These are phyloP conservation scores for Glomus cerebriforme DNA, from an alignment of 192 early-diverging fungal genomes.

Conservation along the genomic window DNA sequence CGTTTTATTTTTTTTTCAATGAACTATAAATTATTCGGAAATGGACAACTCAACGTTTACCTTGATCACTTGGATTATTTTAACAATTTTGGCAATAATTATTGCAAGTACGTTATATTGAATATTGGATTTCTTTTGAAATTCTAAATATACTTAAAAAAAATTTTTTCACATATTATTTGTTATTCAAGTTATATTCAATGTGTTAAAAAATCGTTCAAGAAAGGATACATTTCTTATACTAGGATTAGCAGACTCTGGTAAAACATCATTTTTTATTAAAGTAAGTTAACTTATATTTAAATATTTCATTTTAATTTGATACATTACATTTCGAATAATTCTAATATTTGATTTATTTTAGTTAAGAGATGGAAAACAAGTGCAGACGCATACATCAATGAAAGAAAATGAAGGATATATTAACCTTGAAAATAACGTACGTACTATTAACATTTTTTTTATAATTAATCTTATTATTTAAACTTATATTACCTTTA, in stretches of 20 bases:
- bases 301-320: neutral
- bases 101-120: neutral
- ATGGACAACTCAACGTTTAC: neutral
- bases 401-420: slow-evolving; percentile 72
- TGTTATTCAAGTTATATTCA: neutral
- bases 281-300: slow-evolving; percentile 9
- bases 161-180: neutral
- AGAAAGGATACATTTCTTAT: slow-evolving; percentile 25
- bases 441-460: neutral
- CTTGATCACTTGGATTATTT: neutral
- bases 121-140: neutral
- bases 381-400: slow-evolving; percentile 60
- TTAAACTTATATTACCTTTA: neutral
- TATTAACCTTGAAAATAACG: slow-evolving; percentile 48
- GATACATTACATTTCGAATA: neutral
- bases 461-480: neutral
- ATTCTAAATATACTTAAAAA: neutral
- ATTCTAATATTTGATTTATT: neutral
- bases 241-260: slow-evolving; percentile 21
- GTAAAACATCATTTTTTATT: slow-evolving; percentile 23
- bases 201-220: slow-evolving; percentile 2
- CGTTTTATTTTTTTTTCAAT: too few species aligned
- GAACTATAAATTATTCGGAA: too few species aligned
- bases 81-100: neutral
- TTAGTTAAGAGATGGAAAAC: slow-evolving; percentile 42